These are phyloP conservation scores for Meredithiella fracta DNA, from an alignment of 2,329 filamentous ascomycete species.

Conservation along the genomic window DNA sequence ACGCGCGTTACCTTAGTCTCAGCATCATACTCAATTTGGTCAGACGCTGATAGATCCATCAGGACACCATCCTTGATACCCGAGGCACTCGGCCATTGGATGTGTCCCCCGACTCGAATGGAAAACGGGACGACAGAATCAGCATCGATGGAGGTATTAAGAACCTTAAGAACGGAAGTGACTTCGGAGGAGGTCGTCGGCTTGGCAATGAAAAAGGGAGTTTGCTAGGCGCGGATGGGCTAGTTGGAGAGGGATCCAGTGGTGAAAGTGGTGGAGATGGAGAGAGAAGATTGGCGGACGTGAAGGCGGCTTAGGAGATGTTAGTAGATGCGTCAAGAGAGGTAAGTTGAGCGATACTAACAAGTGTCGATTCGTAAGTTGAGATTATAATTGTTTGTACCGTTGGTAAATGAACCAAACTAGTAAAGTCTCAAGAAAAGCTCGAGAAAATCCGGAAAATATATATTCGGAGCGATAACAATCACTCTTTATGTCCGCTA, in stretches of 20 bases:
- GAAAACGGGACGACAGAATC: constrained; percentile 23
- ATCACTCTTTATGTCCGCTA: too few relatives aligned
- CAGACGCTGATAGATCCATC: background rate
- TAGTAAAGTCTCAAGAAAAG: too few relatives aligned
- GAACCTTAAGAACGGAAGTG: background rate
- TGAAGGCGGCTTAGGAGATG: background rate
- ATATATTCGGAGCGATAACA: too few relatives aligned
- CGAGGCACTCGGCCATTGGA: constrained; percentile 17
- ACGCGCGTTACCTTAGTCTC: constrained; percentile 17
- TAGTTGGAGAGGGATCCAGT: background rate
- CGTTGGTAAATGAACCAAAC: too few relatives aligned
- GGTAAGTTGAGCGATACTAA: too few relatives aligned
- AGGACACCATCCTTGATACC: constrained; percentile 15
- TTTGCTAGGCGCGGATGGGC: background rate
- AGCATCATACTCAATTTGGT: background rate
- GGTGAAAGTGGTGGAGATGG: background rate
- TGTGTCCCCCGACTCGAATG: constrained; percentile 22
- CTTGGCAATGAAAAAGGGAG: background rate
- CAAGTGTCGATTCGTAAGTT: too few relatives aligned
- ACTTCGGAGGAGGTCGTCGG: background rate
- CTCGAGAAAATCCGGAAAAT: too few relatives aligned
- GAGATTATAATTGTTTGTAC: too few relatives aligned
- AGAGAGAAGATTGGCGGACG: background rate
- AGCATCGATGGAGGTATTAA: background rate
- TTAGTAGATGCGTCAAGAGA: background rate